Conservation (phyloP, 140 eudicot species). For the Senecio squalidus region DNA sequence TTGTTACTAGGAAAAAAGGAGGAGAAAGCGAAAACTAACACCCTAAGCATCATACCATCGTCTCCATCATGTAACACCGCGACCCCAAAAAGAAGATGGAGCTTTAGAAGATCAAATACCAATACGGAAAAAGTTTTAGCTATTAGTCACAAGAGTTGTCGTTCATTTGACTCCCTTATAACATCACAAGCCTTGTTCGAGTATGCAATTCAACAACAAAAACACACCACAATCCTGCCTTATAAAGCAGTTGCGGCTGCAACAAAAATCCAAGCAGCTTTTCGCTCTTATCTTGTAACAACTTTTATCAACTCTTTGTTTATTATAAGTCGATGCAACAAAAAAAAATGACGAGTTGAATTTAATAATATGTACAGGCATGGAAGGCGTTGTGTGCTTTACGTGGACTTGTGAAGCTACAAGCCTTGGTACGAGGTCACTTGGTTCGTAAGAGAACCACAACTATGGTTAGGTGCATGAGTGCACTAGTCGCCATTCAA, state of each 20-base stretch:
- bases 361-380: constrained; percentile 37
- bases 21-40: constrained; percentile 42
- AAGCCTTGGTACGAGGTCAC: constrained; percentile 77
- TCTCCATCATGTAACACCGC: no score
- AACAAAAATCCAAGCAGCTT: constrained; percentile 56
- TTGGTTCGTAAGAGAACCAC: constrained; percentile 63
- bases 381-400: constrained; percentile 65
- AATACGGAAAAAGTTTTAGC: constrained; percentile 15
- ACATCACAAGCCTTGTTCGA: constrained; percentile 40
- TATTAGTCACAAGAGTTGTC: constrained; percentile 35
- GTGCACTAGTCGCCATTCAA: constrained; percentile 63
- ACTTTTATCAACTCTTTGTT: background rate
- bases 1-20: constrained; percentile 56
- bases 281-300: constrained; percentile 63
- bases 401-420: constrained; percentile 68
- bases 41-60: constrained; percentile 19
- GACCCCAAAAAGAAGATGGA: constrained; percentile 52
- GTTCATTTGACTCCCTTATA: constrained; percentile 50
- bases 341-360: background rate
- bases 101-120: constrained; percentile 41
- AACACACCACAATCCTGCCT: constrained; percentile 8
- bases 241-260: constrained; percentile 41
- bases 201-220: constrained; percentile 34
- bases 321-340: background rate
- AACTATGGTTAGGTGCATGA: constrained; percentile 59